Evolutionary conservation across 2,329 filamentous ascomycete species (phyloP), one percentile per base, ranked within the genome.

Genomic region (Aspergillus novoparasiticus): DNA sequence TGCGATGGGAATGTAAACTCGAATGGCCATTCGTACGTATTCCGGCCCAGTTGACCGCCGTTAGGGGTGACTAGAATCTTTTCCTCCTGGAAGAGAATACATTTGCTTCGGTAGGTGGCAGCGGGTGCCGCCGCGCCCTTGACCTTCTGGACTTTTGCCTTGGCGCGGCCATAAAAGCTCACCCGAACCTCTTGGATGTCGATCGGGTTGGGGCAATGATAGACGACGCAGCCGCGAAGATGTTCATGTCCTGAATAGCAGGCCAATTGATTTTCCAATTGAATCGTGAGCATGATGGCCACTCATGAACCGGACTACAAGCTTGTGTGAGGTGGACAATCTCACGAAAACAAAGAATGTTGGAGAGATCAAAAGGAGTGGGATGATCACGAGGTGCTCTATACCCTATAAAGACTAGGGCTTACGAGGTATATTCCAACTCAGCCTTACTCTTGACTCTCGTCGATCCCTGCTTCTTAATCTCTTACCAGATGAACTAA

Each of bases 101-200:
- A 65, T 59, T 66, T 60, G 58, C 66, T 67, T 5, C 57, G 64
- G 54, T 67, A 68, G 21, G 41, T 66, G 16, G 59, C 60, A 11
- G 65, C 45, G 1, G 62, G 63, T 4, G 63, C 63, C 0, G 55
- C 65, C 6, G 63, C 28, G 14, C 63, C 61, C 26, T 67, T 68
- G n/a, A 66, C 59, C 28, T 68, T 67, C 41, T 63, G 61, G 4
- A 68, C 28, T 16, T 60, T 66, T n/a, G 63, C 60, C 34, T 68
- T 68, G 21, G 60, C 59, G 46, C 62, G 51, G 5, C 65, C 65
- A 3, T 56, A 59, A 32, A 68, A 67, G 4, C 43, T 61, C 34
- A 67, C 60, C 16, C 59, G 39, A 28, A 68, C 56, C 9, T 67
- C 63, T 16, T 63, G 54, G 3, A 63, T 32, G 2, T 63, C 58